These are phyloP conservation scores for Martensiomyces pterosporus DNA, from an alignment of 192 early-diverging fungal species.

Conservation along the genomic window DNA sequence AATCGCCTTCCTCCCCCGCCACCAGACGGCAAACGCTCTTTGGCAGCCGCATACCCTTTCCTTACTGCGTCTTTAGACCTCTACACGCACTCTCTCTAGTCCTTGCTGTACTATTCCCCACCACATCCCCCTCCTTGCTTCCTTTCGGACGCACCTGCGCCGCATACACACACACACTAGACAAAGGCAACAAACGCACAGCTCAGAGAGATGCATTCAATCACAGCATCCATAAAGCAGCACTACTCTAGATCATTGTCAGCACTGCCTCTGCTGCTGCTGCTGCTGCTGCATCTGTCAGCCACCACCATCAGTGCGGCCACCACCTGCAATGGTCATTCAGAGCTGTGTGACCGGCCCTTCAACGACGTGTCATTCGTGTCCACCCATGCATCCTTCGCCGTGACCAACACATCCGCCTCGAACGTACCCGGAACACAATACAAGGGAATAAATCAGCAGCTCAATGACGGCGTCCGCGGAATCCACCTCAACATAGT, in stretches of 20 bases:
- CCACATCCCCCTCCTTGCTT: too few relatives aligned
- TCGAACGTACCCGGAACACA: constrained; percentile 34
- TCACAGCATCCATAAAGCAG: not conserved
- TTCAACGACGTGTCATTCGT: constrained; percentile 40
- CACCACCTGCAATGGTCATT: constrained; percentile 37
- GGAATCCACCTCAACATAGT: constrained; percentile 43
- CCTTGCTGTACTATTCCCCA: too few relatives aligned
- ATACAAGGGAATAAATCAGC: constrained; percentile 38
- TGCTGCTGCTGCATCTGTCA: constrained; percentile 1
- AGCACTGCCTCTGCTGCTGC: too few relatives aligned
- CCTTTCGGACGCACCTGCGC: too few relatives aligned
- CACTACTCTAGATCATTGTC: too few relatives aligned
- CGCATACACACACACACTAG: too few relatives aligned
- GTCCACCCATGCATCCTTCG: constrained; percentile 46
- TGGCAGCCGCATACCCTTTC: too few relatives aligned
- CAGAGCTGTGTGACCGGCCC: constrained; percentile 39
- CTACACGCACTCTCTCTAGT: too few relatives aligned
- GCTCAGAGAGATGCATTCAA: not conserved
- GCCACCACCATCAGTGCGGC: too few relatives aligned
- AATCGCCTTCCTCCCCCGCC: too few relatives aligned
- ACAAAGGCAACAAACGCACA: not conserved
- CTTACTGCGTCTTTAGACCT: too few relatives aligned
- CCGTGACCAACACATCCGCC: constrained; percentile 11
- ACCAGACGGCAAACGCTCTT: too few relatives aligned
- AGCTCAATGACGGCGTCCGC: constrained; percentile 45